Percentiles rank a stretch among this genome's conserved stretches.
Evolutionary conservation across 306 rosid genomes (phyloP).

Genomic region (Citrullus amarus): DNA sequence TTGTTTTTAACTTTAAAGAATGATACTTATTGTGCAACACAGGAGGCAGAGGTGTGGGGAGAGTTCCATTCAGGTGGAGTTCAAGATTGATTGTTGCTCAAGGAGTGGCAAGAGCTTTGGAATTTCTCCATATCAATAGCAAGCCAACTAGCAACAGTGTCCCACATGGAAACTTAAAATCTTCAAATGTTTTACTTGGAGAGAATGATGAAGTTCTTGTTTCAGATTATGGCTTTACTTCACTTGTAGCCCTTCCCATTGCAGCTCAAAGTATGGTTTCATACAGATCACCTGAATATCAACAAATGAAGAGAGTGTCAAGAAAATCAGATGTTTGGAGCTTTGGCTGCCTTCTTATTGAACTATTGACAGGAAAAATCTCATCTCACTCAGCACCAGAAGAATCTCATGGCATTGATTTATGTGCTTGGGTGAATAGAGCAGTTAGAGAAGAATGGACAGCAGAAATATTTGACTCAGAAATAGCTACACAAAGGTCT

Average conservation of each 20-base stretch:
- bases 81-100: conserved; percentile 49
- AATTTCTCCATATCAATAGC: conserved; percentile 51
- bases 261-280: conserved; percentile 52
- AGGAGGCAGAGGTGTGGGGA: conserved; percentile 30
- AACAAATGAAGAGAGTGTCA: conserved; percentile 30
- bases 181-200: conserved; percentile 52
- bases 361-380: conserved; percentile 61
- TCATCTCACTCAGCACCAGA: conserved; percentile 38
- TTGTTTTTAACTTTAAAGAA: neutral
- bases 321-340: conserved; percentile 69
- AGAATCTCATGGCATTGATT: conserved; percentile 40
- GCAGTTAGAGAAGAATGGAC: conserved; percentile 92
- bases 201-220: conserved; percentile 38
- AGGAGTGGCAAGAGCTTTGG: conserved; percentile 55
- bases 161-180: conserved; percentile 73
- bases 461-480: conserved; percentile 65
- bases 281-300: conserved; percentile 55
- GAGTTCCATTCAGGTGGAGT: conserved; percentile 52
- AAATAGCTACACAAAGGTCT: conserved; percentile 27
- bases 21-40: conserved; percentile 2
- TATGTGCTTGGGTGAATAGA: conserved; percentile 53
- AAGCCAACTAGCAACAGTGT: conserved; percentile 13
- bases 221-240: conserved; percentile 50
- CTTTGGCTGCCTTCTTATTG: conserved; percentile 59
- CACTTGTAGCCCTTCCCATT: conserved; percentile 54